A percentile compares a stretch with the other conserved stretches of the same genome.
Conservation (phyloP, 1,284 basidiomycete species). For the Heliocybe sulcata region DNA sequence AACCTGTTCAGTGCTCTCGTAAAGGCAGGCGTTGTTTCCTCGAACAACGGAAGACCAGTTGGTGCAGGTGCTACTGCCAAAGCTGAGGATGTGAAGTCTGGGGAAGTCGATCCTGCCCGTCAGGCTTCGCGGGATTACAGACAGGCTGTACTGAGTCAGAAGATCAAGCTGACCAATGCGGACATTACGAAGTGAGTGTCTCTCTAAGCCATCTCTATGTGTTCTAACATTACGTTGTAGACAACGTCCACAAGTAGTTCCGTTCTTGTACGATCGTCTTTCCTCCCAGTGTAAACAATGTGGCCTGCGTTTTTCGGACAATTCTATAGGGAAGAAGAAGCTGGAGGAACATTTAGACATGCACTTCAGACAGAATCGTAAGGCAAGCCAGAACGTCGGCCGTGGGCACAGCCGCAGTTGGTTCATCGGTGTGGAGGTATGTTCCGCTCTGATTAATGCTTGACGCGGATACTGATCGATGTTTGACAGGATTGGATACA, state of each 20-base stretch:
- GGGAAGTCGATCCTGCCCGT: slow-evolving; percentile 32
- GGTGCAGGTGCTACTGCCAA: slow-evolving; percentile 37
- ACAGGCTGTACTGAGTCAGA: slow-evolving; percentile 59
- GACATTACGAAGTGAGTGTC: slow-evolving; percentile 67
- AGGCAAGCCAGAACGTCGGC: slow-evolving; percentile 77
- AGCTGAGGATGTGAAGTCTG: slow-evolving; percentile 28
- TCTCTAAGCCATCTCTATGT: neutral
- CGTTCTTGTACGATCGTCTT: slow-evolving; percentile 70
- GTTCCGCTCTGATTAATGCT: slow-evolving; percentile 23
- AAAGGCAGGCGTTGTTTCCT: slow-evolving; percentile 67
- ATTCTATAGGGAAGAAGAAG: slow-evolving; percentile 61
- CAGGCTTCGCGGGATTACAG: slow-evolving; percentile 60
- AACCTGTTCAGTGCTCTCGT: slow-evolving; percentile 59
- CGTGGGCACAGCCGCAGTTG: slow-evolving; percentile 89
- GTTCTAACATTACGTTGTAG: slow-evolving; percentile 26
- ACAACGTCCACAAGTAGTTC: slow-evolving; percentile 51
- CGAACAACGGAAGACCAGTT: slow-evolving; percentile 37
- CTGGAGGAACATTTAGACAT: slow-evolving; percentile 93
- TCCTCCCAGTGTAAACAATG: slow-evolving; percentile 92
- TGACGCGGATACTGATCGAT: slow-evolving; percentile 13
- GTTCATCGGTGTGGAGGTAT: slow-evolving; percentile 81
- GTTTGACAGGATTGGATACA: slow-evolving; percentile 75
- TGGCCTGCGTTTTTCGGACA: slow-evolving; percentile 80
- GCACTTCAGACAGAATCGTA: slow-evolving; percentile 94
- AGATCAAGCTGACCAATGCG: slow-evolving; percentile 60